Conservation (phyloP, 192 early-diverging fungal genomes). For the Chytriomyces confervae region DNA sequence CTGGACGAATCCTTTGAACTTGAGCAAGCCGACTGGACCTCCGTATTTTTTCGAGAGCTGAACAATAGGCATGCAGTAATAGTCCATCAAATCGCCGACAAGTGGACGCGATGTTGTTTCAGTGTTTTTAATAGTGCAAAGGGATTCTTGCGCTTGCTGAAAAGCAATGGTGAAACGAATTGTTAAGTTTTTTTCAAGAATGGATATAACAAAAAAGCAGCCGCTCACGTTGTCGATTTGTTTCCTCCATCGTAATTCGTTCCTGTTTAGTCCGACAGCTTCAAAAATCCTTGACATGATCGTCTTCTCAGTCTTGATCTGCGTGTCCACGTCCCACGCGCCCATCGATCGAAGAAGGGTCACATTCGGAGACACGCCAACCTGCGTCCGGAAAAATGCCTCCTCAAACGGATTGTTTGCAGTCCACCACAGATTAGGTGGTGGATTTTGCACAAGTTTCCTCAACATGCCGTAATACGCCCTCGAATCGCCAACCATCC, state of each 20-base stretch:
- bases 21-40: slow-evolving; percentile 17
- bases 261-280: no score
- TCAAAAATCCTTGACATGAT: no score
- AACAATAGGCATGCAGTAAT: slow-evolving; percentile 23
- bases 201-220: no score
- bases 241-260: no score
- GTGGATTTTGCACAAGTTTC: slow-evolving; percentile 11
- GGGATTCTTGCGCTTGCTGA: no score
- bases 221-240: no score
- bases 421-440: slow-evolving; percentile 19
- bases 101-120: background rate
- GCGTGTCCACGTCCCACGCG: slow-evolving; percentile 10
- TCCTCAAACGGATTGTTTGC: slow-evolving; percentile 32
- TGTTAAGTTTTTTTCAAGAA: no score
- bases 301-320: no score
- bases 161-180: no score
- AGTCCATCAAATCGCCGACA: slow-evolving; percentile 15
- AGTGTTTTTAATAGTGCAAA: no score
- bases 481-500: slow-evolving; percentile 2
- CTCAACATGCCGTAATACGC: slow-evolving; percentile 13
- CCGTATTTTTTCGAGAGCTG: slow-evolving; percentile 25
- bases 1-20: slow-evolving; percentile 26
- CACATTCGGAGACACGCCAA: slow-evolving; percentile 17
- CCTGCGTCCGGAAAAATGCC: background rate
- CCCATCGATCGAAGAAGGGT: slow-evolving; percentile 12